Evolutionary conservation across 345 rosid genomes (phyloP).

Genomic region (Citrus mangshanensis): DNA sequence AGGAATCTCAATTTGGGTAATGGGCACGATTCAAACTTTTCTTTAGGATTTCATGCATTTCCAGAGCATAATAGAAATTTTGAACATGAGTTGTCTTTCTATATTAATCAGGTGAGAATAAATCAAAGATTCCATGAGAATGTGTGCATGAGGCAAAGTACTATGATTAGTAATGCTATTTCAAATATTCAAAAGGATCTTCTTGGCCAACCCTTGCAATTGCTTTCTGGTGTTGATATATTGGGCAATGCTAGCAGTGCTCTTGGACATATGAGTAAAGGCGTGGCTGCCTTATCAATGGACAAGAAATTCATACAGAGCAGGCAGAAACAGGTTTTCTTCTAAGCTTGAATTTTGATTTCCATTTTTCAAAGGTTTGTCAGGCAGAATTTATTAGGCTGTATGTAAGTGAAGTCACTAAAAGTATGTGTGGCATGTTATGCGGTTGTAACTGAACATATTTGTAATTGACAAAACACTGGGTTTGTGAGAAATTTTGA

Average conservation of each 20-base stretch:
- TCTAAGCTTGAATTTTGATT: not conserved
- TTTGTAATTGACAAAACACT: not conserved
- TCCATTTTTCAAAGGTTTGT: not conserved
- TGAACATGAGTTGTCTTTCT: constrained; percentile 7
- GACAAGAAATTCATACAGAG: constrained; percentile 95
- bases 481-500: not conserved
- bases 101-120: constrained; percentile 64
- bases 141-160: constrained; percentile 91
- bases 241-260: constrained; percentile 99
- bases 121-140: constrained; percentile 80
- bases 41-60: not conserved
- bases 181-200: constrained; percentile 85
- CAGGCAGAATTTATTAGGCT: not conserved
- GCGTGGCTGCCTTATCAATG: constrained; percentile 97
- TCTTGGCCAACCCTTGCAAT: constrained; percentile 93
- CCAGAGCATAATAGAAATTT: constrained; percentile 4
- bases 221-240: constrained; percentile 95
- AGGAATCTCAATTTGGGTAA: not conserved
- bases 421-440: not conserved
- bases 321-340: constrained; percentile 85
- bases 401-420: not conserved
- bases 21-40: not conserved
- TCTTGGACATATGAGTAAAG: constrained; percentile 99
- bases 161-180: constrained; percentile 75
- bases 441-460: not conserved